Percentiles rank a stretch among this genome's conserved stretches.
phyloP scores from a whole-genome alignment of 306 rosid genomes.

The Urtica urens region DNA sequence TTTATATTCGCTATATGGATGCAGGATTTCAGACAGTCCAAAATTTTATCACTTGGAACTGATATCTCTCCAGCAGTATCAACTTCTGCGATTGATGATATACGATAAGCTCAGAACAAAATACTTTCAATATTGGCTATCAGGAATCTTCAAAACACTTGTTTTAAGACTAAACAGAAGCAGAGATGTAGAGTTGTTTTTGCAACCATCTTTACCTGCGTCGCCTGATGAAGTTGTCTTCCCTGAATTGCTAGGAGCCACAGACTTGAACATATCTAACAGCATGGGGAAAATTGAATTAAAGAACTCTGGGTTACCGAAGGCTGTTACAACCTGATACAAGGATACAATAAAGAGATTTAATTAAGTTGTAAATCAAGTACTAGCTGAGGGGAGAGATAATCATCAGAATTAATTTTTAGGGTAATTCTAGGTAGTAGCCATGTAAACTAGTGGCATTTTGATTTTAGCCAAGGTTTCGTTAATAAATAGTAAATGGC shows the following conservation, averaged over 20 bases:
- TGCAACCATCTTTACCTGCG: conserved; percentile 51
- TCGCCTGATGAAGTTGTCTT: conserved; percentile 38
- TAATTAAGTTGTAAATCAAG: conserved; percentile 1
- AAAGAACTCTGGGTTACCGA: conserved; percentile 73
- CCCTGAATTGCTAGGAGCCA: conserved; percentile 24
- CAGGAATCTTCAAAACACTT: too few relatives aligned
- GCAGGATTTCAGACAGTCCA: conserved; percentile 75
- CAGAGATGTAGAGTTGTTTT: conserved; percentile 12
- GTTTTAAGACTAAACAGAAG: too few relatives aligned
- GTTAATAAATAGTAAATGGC: too few relatives aligned
- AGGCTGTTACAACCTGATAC: conserved; percentile 77
- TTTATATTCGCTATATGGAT: conserved; percentile 56
- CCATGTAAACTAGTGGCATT: too few relatives aligned
- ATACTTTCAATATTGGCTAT: too few relatives aligned
- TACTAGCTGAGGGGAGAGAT: not conserved
- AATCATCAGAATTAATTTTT: not conserved
- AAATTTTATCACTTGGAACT: conserved; percentile 60
- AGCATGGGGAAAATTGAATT: conserved; percentile 52
- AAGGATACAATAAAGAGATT: conserved; percentile 13
- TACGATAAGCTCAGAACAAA: not conserved
- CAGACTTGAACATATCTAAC: conserved; percentile 46
- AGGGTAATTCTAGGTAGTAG: not conserved
- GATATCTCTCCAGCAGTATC: conserved; percentile 32
- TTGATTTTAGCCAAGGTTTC: too few relatives aligned
- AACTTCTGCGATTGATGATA: conserved; percentile 38